These are phyloP conservation scores for Didymella keratinophila DNA, from an alignment of 2,329 filamentous ascomycete genomes.

Conservation along the genomic window DNA sequence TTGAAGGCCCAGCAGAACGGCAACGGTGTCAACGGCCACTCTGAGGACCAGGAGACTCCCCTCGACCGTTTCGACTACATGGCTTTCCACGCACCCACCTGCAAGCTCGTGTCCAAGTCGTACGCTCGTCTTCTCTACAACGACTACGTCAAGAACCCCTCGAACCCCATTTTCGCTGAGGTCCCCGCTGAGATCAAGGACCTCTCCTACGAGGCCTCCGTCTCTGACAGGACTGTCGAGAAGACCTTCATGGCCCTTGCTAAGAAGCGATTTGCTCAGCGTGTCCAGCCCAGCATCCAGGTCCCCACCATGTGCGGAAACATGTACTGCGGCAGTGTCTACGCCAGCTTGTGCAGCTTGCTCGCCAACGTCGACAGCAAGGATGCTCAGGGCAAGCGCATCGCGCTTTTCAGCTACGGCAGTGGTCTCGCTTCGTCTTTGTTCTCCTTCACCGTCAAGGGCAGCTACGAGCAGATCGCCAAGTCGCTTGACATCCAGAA, in stretches of 20 bases:
- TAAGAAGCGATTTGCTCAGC: slow-evolving; percentile 60
- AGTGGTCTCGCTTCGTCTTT: slow-evolving; percentile 60
- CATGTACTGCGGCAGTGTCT: slow-evolving; percentile 64
- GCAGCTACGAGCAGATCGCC: slow-evolving; percentile 56
- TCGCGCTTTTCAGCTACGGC: slow-evolving; percentile 62
- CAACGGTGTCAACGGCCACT: slow-evolving; percentile 46
- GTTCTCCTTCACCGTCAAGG: slow-evolving; percentile 59
- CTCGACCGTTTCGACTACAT: slow-evolving; percentile 64
- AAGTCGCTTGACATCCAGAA: slow-evolving; percentile 58
- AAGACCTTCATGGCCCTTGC: slow-evolving; percentile 61
- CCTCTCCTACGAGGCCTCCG: slow-evolving; percentile 56
- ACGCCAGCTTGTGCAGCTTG: slow-evolving; percentile 59
- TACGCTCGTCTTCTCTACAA: slow-evolving; percentile 63
- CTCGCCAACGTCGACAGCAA: slow-evolving; percentile 56
- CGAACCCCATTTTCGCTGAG: slow-evolving; percentile 58
- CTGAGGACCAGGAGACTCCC: slow-evolving; percentile 53
- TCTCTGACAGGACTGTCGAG: slow-evolving; percentile 62
- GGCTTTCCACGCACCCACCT: slow-evolving; percentile 63
- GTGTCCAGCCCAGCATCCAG: slow-evolving; percentile 59
- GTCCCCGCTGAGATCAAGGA: slow-evolving; percentile 59
- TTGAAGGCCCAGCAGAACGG: slow-evolving; percentile 56
- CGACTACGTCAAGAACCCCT: slow-evolving; percentile 58
- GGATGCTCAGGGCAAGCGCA: slow-evolving; percentile 59
- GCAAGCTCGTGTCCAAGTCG: slow-evolving; percentile 64
- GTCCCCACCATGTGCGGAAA: slow-evolving; percentile 63